Evolutionary conservation across 345 rosid genomes (phyloP).

Genomic region (Moricandia moricandioides): DNA sequence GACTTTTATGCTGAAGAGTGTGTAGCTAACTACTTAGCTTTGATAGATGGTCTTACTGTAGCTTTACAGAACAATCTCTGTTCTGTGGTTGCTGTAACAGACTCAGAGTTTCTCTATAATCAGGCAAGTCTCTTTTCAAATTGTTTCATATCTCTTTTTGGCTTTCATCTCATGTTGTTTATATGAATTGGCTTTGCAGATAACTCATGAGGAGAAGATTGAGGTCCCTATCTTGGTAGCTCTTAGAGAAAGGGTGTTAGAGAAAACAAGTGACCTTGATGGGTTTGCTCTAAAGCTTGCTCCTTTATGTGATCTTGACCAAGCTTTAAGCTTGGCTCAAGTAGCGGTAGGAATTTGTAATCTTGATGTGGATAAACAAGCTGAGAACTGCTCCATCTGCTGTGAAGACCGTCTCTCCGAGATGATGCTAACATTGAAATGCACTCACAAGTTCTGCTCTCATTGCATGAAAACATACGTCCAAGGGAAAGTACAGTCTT

Average conservation of each 20-base stretch:
- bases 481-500: slow-evolving; percentile 71
- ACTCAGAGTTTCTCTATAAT: slow-evolving; percentile 58
- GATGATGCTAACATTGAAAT: slow-evolving; percentile 80
- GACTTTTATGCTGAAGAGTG: slow-evolving; percentile 72
- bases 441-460: slow-evolving; percentile 91
- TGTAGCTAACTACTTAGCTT: slow-evolving; percentile 81
- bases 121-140: slow-evolving; percentile 48
- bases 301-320: slow-evolving; percentile 47
- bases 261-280: slow-evolving; percentile 59
- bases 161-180: not conserved
- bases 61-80: slow-evolving; percentile 57
- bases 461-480: slow-evolving; percentile 87
- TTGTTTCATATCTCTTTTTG: not conserved
- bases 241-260: slow-evolving; percentile 69
- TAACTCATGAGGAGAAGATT: slow-evolving; percentile 53
- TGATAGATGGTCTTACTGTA: slow-evolving; percentile 79
- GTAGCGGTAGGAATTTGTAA: slow-evolving; percentile 76
- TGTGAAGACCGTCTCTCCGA: slow-evolving; percentile 68
- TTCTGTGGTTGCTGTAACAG: slow-evolving; percentile 77
- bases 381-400: slow-evolving; percentile 76
- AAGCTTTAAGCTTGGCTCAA: slow-evolving; percentile 64
- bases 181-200: slow-evolving; percentile 45
- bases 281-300: slow-evolving; percentile 49
- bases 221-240: slow-evolving; percentile 69
- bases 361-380: slow-evolving; percentile 38